Evolutionary conservation across 2,329 filamentous ascomycete species (phyloP), one percentile per base, ranked within the genome.

Genomic region (Thelonectria blattea): DNA sequence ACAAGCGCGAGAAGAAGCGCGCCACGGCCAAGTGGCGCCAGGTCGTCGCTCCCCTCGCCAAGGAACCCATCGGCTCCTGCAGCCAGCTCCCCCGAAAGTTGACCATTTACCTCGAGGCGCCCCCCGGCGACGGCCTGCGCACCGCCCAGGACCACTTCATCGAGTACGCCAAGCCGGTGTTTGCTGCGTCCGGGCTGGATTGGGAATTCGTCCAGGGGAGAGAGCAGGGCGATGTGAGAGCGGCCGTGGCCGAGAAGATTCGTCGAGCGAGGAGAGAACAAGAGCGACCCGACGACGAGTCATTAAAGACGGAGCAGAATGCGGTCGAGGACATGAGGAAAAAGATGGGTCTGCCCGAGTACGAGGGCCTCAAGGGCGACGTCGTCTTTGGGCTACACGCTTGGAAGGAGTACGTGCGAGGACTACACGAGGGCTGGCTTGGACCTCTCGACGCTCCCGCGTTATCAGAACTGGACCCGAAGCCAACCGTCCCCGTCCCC

Each of bases 361-460:
- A 90, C 71, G 82, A 88, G 4, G 93, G 91, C 10, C 81, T 90
- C 20, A 85, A 85, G 64, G 95, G 95, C 46, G 94, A 98, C 73
- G 83, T 99, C 52, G 88, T 98, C 17, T 87, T 99, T 69, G 95
- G 95, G 12, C 83, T 94, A 58, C 91, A 97, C 74, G 89, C 94
- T 10, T 99, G 95, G 95, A 99, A 97, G 79, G 95, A 99, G 78
- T 99, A 98, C 75, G 81, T 98, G 22, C 85, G 93, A 60, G 95
- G 95, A 47, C 73, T 98, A 66, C 95, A 99, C 74, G 95, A 99
- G 78, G 95, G 95, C 57, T 99, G 95, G 94, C 80, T 99, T 22
- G 94, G 95, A 0, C 93, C 95, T 8, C 79, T 96, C 45, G 86
- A 90, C 60, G 77, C 87, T 57, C 90, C 90, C 2, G 70, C 74